These are phyloP conservation scores for Metschnikowia corniflorae DNA, from an alignment of 805 yeast genomes.

Conservation along the genomic window DNA sequence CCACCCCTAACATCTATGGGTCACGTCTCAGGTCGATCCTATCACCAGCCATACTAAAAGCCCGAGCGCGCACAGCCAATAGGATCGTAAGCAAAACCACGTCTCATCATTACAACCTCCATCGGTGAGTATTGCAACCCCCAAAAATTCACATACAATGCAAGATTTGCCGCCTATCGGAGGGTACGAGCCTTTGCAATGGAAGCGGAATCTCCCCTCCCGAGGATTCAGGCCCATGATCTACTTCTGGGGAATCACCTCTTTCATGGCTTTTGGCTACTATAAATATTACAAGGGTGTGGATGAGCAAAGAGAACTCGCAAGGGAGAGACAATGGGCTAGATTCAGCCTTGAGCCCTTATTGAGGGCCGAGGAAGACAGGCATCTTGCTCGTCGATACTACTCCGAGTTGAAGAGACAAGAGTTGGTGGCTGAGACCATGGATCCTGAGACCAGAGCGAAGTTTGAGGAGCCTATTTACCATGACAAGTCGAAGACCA, in stretches of 20 bases:
- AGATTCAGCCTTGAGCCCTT: slow-evolving; percentile 70
- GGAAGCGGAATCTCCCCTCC: slow-evolving; percentile 83
- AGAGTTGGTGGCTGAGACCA: slow-evolving; percentile 44
- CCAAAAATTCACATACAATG: slow-evolving; percentile 22
- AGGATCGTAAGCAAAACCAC: slow-evolving; percentile 10
- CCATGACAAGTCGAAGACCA: slow-evolving; percentile 41
- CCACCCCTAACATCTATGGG: too few relatives aligned
- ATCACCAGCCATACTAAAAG: too few relatives aligned
- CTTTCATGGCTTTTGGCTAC: slow-evolving; percentile 68
- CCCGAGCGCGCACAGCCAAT: slow-evolving; percentile 15
- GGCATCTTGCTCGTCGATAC: slow-evolving; percentile 71
- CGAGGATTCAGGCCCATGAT: slow-evolving; percentile 79
- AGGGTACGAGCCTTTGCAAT: slow-evolving; percentile 82
- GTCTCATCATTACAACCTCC: not conserved
- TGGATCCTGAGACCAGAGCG: slow-evolving; percentile 37
- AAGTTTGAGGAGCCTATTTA: slow-evolving; percentile 43
- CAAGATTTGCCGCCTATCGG: slow-evolving; percentile 88
- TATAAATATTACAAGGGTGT: slow-evolving; percentile 63
- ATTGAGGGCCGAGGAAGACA: slow-evolving; percentile 77
- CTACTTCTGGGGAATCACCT: slow-evolving; percentile 62
- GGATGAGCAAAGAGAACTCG: slow-evolving; percentile 69
- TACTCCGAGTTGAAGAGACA: slow-evolving; percentile 66
- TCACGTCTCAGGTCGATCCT: too few relatives aligned
- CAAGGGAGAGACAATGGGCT: slow-evolving; percentile 76
- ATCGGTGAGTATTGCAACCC: not conserved